These are phyloP conservation scores for Candida sojae DNA, from an alignment of 1,139 yeast species.

Conservation along the genomic window DNA sequence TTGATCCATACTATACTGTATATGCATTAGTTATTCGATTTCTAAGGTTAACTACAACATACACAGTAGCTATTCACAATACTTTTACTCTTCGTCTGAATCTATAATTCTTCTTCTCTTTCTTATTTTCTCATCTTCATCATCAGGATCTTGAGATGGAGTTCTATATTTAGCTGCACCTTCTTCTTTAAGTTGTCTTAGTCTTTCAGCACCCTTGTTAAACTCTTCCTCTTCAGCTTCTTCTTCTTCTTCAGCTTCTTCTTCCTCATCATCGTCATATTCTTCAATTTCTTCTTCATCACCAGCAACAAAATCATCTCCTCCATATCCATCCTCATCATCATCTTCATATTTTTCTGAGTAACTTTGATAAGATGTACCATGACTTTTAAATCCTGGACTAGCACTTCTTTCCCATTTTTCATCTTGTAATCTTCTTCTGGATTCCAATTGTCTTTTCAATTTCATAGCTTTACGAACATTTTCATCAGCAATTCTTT, in stretches of 20 bases:
- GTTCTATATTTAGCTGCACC: conserved; percentile 53
- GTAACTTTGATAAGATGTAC: conserved; percentile 43
- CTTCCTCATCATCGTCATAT: conserved; percentile 42
- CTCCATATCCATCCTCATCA: conserved; percentile 46
- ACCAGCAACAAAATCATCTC: conserved; percentile 44
- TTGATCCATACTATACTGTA: no score
- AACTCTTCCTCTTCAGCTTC: conserved; percentile 63
- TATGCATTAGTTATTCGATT: no score
- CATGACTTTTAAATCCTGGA: conserved; percentile 22
- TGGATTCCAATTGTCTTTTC: conserved; percentile 64
- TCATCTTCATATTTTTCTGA: conserved; percentile 32
- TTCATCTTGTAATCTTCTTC: conserved; percentile 51
- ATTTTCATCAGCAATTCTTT: conserved; percentile 77
- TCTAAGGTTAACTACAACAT: no score
- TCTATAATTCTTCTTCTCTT: conserved; percentile 48
- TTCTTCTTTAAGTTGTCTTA: conserved; percentile 58
- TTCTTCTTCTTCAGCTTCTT: conserved; percentile 32
- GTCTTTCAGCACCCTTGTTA: conserved; percentile 61
- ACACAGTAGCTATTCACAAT: conserved; percentile 2
- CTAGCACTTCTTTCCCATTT: conserved; percentile 33
- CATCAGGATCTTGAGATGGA: conserved; percentile 47
- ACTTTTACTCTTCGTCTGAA: conserved; percentile 40
- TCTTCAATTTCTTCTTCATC: conserved; percentile 51
- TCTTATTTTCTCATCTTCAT: conserved; percentile 54
- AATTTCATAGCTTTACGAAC: conserved; percentile 71